phyloP scores from a whole-genome alignment of 331 rosid genomes.

The Quercus lobata region DNA sequence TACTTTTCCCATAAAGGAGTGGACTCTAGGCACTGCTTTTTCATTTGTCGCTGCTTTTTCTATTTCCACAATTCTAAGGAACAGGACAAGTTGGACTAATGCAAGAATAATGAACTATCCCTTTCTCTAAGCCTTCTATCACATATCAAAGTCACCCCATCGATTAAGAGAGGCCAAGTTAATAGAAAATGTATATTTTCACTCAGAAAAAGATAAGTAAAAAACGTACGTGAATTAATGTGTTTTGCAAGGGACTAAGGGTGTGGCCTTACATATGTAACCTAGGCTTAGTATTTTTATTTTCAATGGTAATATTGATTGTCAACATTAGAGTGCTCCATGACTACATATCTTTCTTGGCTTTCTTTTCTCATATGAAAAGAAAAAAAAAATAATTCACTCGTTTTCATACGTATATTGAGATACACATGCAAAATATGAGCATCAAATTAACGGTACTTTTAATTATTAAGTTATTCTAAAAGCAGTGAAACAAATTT shows the following conservation, averaged over 20 bases:
- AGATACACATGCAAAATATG: not conserved
- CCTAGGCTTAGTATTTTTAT: no score
- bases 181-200: not conserved
- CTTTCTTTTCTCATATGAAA: no score
- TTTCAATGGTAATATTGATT: no score
- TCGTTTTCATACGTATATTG: not conserved
- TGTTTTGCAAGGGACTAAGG: no score
- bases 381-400: no score
- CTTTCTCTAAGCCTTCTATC: not conserved
- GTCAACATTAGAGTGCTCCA: no score
- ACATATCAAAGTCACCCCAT: not conserved
- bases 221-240: not conserved
- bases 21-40: not conserved
- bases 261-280: no score
- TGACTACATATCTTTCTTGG: no score
- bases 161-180: not conserved
- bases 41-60: conserved; percentile 1
- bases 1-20: conserved; percentile 14
- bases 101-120: conserved; percentile 6
- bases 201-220: not conserved
- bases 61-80: conserved; percentile 21
- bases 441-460: no score
- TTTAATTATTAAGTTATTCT: no score
- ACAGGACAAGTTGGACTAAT: conserved; percentile 17
- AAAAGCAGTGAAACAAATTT: no score